These are phyloP conservation scores for Phanerochaete carnosa DNA, from an alignment of 768 basidiomycete species.

Conservation along the genomic window DNA sequence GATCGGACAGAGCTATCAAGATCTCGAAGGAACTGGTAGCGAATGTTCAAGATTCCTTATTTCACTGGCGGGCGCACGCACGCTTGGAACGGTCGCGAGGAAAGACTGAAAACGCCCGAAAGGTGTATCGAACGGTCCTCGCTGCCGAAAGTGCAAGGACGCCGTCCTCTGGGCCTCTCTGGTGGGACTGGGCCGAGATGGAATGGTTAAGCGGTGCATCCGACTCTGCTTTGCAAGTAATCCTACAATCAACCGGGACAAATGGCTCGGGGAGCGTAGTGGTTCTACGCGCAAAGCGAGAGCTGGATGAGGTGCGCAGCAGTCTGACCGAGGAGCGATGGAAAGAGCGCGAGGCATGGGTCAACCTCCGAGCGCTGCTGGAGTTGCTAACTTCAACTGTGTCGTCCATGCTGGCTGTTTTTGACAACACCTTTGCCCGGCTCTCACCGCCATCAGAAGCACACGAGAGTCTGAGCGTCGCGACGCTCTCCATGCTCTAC, in stretches of 20 bases:
- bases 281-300: slow-evolving; percentile 61
- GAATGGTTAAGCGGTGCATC: slow-evolving; percentile 65
- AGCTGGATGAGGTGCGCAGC: slow-evolving; percentile 49
- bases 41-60: slow-evolving; percentile 48
- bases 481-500: slow-evolving; percentile 58
- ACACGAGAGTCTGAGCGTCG: slow-evolving; percentile 57
- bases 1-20: slow-evolving; percentile 54
- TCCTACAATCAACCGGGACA: slow-evolving; percentile 51
- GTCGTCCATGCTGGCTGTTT: slow-evolving; percentile 36
- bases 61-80: slow-evolving; percentile 75
- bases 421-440: slow-evolving; percentile 28
- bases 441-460: slow-evolving; percentile 17
- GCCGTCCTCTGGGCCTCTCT: slow-evolving; percentile 44
- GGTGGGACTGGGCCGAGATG: slow-evolving; percentile 86
- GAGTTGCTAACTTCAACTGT: slow-evolving; percentile 55
- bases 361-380: slow-evolving; percentile 59
- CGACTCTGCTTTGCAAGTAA: slow-evolving; percentile 49
- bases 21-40: slow-evolving; percentile 65
- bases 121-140: slow-evolving; percentile 71
- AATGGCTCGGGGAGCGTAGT: slow-evolving; percentile 50
- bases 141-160: slow-evolving; percentile 31
- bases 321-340: slow-evolving; percentile 25
- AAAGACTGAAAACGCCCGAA: slow-evolving; percentile 65
- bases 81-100: slow-evolving; percentile 67
- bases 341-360: slow-evolving; percentile 65